Conservation (phyloP, 371 early-diverging fungal species). For the Zancudomyces culisetae region DNA sequence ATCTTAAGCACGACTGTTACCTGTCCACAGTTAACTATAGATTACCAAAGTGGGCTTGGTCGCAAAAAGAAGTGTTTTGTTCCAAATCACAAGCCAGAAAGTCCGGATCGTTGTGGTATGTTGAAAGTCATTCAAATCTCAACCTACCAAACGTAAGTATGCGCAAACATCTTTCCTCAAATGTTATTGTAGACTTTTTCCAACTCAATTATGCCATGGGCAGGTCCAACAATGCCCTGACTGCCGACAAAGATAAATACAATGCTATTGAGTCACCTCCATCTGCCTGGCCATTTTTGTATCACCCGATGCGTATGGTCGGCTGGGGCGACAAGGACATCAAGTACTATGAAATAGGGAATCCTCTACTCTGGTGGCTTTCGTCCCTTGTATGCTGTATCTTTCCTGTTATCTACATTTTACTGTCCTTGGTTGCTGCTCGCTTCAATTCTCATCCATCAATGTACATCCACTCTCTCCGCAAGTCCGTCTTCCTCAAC, state of each 20-base stretch:
- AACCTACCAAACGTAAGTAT: slow-evolving; percentile 35
- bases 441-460: slow-evolving; percentile 27
- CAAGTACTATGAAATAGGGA: slow-evolving; percentile 92
- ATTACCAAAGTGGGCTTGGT: slow-evolving; percentile 14
- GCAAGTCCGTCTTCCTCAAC: slow-evolving; percentile 4
- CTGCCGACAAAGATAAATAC: slow-evolving; percentile 94
- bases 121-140: slow-evolving; percentile 64
- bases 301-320: slow-evolving; percentile 89
- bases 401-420: slow-evolving; percentile 24
- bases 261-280: slow-evolving; percentile 77
- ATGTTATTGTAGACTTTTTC: slow-evolving; percentile 73
- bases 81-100: not conserved
- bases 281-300: slow-evolving; percentile 80
- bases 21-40: slow-evolving; percentile 28
- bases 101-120: not conserved
- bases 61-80: not conserved
- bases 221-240: slow-evolving; percentile 92
- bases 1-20: slow-evolving; percentile 15
- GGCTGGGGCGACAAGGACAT: slow-evolving; percentile 73
- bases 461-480: slow-evolving; percentile 18
- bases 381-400: slow-evolving; percentile 37
- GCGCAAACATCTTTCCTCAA: slow-evolving; percentile 25
- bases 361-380: slow-evolving; percentile 92
- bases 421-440: slow-evolving; percentile 26
- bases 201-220: slow-evolving; percentile 97